Evolutionary conservation across 2,329 filamentous ascomycete species (phyloP), one percentile per base, ranked within the genome.

Genomic region (Neopestalotiopsis clavispora): DNA sequence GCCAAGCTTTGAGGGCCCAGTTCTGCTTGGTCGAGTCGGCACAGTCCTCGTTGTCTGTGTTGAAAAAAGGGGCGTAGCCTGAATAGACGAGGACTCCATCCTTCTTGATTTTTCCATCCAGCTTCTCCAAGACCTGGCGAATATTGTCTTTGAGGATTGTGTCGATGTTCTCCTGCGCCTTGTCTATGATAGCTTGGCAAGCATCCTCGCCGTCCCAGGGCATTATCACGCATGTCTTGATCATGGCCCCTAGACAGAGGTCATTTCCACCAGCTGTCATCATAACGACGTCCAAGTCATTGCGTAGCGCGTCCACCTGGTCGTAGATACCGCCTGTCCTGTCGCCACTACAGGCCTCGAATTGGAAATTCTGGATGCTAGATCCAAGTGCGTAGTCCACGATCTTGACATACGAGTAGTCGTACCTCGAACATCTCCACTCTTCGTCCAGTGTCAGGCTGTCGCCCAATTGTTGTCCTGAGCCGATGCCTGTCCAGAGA

Each of bases 211-310:
- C 68, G 14, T 64, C n/a, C 23, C 23, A 23, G 1, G 72, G 63
- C 49, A 73, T 4, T 56, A 76, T 14, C 58, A 77, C 68, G 67
- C 75, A 77, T 3, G 20, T 65, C 59, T 71, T 69, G 64, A 74
- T 65, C n/a, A 65, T 65, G 12, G 34, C 52, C 23, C n/a, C n/a
- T n/a, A 82, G 74, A 63, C 79, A 81, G 3, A 81, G 69, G 65
- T 81, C 79, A 59, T 82, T 82, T 2, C 80, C 80, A 20, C 80
- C 79, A 1, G 78, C 80, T 1, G 79, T 81, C 72, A 82, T 34
- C 5, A 77, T 74, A 9, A 81, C 75, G 30, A 82, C 52, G 69
- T 82, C 77, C n/a, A 79, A 61, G 14, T 75, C 67, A 23, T 70
- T 71, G 1, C 75, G 57, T 9, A 81, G 68, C 2, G 69, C 66